phyloP scores from a whole-genome alignment of 2,329 filamentous ascomycete species.

The Teratosphaeria zuluensis region DNA sequence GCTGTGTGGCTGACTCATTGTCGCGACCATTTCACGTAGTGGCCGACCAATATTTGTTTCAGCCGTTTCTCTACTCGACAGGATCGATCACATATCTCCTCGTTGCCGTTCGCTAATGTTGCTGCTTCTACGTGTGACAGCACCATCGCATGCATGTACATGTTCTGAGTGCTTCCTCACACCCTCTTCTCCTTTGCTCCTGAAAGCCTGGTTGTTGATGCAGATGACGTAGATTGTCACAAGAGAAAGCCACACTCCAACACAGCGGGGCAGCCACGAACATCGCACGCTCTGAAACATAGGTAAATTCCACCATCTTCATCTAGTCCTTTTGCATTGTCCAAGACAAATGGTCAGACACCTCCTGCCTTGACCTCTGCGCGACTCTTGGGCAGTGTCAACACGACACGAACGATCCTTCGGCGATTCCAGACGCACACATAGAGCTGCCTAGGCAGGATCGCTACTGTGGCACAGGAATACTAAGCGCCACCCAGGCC shows the following conservation, averaged over 20 bases:
- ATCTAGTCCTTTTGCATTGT: neutral
- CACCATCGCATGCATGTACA: neutral
- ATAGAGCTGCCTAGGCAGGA: neutral
- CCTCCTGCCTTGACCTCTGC: neutral
- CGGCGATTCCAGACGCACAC: neutral
- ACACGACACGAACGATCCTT: neutral
- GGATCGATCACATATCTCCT: no score
- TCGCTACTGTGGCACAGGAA: neutral
- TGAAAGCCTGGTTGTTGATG: neutral
- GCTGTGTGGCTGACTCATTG: neutral
- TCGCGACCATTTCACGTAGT: neutral
- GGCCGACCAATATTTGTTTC: no score
- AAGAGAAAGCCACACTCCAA: slow-evolving; percentile 1
- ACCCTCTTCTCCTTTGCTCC: neutral
- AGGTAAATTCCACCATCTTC: neutral
- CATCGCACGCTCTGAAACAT: neutral
- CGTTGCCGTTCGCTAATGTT: no score
- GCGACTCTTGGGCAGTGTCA: neutral
- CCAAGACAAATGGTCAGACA: no score
- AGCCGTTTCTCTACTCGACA: no score
- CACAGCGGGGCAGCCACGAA: slow-evolving; percentile 5
- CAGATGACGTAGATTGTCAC: neutral
- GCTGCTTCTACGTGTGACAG: no score
- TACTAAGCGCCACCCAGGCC: neutral
- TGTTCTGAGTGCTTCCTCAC: neutral